Conservation (phyloP, 2,329 filamentous ascomycete genomes). For the Sporothrix protearum region DNA sequence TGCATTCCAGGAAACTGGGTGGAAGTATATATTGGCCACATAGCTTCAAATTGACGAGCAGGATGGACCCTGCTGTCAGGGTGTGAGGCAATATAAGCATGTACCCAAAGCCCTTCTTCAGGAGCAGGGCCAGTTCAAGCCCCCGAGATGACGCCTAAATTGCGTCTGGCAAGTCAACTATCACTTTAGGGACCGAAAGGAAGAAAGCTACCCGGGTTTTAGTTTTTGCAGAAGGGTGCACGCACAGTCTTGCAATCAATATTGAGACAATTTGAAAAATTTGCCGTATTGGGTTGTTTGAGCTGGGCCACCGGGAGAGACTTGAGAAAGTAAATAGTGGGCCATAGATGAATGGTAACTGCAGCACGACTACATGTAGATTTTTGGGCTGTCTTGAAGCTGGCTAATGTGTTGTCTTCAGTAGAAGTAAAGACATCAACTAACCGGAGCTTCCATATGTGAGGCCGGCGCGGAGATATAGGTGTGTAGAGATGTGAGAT, state of each 20-base stretch:
- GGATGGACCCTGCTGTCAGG: background rate
- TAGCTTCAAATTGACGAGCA: conserved; percentile 12
- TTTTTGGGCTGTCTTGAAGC: background rate
- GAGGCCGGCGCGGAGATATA: background rate
- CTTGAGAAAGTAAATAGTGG: background rate
- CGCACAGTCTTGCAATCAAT: background rate
- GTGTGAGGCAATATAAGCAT: background rate
- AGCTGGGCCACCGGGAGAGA: too few relatives aligned
- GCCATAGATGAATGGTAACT: background rate
- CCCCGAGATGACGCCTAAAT: conserved; percentile 23
- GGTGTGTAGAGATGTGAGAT: background rate
- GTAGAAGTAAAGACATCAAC: background rate
- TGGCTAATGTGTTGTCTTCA: background rate
- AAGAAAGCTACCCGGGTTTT: conserved; percentile 5
- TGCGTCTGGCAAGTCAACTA: conserved; percentile 2
- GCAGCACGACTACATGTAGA: background rate
- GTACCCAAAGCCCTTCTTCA: background rate
- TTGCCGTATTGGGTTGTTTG: background rate
- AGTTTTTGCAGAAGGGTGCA: background rate
- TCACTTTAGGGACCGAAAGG: background rate
- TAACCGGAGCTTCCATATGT: background rate
- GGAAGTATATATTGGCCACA: conserved; percentile 16
- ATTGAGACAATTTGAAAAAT: conserved; percentile 7
- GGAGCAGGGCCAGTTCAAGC: background rate
- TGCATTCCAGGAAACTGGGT: conserved; percentile 26